phyloP scores from a whole-genome alignment of 2,329 filamentous ascomycete genomes.

The Colletotrichum caudatum region DNA sequence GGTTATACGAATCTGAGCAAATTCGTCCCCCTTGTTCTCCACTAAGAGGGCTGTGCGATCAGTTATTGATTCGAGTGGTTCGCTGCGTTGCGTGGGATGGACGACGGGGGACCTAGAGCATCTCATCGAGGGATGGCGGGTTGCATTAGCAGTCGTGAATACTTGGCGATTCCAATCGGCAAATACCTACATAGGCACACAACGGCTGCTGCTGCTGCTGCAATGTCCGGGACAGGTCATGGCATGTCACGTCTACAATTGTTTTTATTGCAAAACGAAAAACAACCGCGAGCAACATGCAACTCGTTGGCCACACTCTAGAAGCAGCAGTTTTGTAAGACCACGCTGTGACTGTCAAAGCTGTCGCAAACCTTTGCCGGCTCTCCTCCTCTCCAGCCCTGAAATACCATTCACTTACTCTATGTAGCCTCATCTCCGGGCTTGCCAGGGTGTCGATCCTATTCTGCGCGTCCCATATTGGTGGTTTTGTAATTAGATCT shows the following conservation, averaged over 20 bases:
- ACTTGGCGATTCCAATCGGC: constrained; percentile 5
- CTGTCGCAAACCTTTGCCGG: constrained; percentile 3
- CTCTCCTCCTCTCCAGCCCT: neutral
- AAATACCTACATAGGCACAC: neutral
- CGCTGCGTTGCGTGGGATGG: constrained; percentile 35
- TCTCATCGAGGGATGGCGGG: constrained; percentile 12
- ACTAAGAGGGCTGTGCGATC: constrained; percentile 36
- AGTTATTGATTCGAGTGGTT: constrained; percentile 33
- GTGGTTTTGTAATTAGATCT: constrained; percentile 31
- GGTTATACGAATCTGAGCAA: constrained; percentile 29
- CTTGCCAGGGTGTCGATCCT: constrained; percentile 19
- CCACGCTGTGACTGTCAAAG: constrained; percentile 19
- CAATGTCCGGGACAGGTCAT: neutral
- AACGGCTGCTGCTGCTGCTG: constrained; percentile 5
- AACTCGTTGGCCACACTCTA: neutral
- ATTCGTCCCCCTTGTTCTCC: constrained; percentile 28
- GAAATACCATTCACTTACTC: neutral
- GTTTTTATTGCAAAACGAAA: too few relatives aligned
- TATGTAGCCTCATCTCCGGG: constrained; percentile 38
- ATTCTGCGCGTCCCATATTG: constrained; percentile 13
- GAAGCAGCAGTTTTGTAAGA: constrained; percentile 12
- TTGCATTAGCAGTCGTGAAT: constrained; percentile 1
- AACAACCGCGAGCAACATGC: constrained; percentile 15
- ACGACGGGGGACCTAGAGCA: constrained; percentile 8
- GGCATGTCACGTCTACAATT: constrained; percentile 11